Conservation (phyloP, 352 stramenopile species). For the Phytophthora chlamydospora region DNA sequence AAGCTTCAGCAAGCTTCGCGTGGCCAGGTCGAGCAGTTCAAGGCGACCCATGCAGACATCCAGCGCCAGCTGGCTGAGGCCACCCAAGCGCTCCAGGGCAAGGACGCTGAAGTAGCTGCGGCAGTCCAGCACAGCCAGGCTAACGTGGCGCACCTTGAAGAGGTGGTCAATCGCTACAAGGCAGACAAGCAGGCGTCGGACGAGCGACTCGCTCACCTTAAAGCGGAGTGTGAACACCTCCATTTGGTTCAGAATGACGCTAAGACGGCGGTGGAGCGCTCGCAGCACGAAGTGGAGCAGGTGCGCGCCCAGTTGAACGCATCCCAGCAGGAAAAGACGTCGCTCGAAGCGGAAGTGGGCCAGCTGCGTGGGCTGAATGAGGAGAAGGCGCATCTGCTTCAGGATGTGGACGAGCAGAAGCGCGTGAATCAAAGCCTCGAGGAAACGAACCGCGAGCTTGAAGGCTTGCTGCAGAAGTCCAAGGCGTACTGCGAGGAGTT, state of each 20-base stretch:
- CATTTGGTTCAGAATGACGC: constrained; percentile 28
- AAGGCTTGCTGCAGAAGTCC: constrained; percentile 61
- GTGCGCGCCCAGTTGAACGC: constrained; percentile 43
- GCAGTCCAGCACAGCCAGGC: constrained; percentile 40
- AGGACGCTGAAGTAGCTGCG: constrained; percentile 44
- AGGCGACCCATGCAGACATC: constrained; percentile 33
- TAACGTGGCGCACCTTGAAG: constrained; percentile 37
- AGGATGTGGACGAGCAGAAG: constrained; percentile 56
- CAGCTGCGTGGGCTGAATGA: constrained; percentile 47
- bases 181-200: constrained; percentile 29
- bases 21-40: constrained; percentile 48
- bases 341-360: constrained; percentile 41
- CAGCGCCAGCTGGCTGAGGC: constrained; percentile 44
- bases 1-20: constrained; percentile 44
- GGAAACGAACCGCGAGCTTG: constrained; percentile 59
- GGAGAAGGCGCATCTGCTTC: constrained; percentile 49
- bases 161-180: constrained; percentile 36
- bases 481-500: constrained; percentile 72
- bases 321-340: constrained; percentile 47
- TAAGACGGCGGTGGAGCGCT: constrained; percentile 23
- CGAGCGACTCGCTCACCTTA: constrained; percentile 33
- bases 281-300: constrained; percentile 39
- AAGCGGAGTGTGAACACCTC: constrained; percentile 36
- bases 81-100: constrained; percentile 35
- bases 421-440: constrained; percentile 48